Percentiles rank a stretch among this genome's conserved stretches.
These are phyloP conservation scores for Vanilla planifolia DNA, from an alignment of 106 monocot species.

Conservation along the genomic window DNA sequence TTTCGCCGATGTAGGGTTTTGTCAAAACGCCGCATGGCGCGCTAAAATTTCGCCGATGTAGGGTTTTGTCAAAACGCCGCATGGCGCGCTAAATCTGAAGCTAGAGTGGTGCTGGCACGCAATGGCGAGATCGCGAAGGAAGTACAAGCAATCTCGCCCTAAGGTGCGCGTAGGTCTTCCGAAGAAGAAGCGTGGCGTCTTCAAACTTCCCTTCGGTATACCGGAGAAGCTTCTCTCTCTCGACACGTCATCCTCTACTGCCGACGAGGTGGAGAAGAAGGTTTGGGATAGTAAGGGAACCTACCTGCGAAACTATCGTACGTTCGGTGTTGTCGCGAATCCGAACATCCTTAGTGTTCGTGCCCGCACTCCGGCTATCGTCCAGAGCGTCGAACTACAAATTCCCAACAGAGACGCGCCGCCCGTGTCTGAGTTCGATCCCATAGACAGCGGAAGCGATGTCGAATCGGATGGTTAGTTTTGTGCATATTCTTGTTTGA, in stretches of 20 bases:
- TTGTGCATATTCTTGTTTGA: not conserved
- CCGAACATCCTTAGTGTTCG: constrained; percentile 82
- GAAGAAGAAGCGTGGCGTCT: constrained; percentile 74
- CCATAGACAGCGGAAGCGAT: constrained; percentile 69
- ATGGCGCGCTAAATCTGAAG: too few species aligned
- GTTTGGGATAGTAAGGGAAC: constrained; percentile 65
- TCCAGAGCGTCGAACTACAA: constrained; percentile 58
- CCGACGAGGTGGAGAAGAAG: constrained; percentile 1
- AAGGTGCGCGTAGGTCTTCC: constrained; percentile 83
- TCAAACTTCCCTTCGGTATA: constrained; percentile 80
- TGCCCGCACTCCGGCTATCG: constrained; percentile 50
- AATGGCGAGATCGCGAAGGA: constrained; percentile 84
- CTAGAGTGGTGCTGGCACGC: not conserved
- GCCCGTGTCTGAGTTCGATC: constrained; percentile 44
- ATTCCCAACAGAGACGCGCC: constrained; percentile 20
- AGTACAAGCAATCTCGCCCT: constrained; percentile 53
- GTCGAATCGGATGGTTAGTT: constrained; percentile 74
- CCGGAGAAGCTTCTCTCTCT: constrained; percentile 43
- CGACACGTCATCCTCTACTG: constrained; percentile 3
- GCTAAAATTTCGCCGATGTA: too few species aligned
- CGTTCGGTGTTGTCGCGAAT: constrained; percentile 90
- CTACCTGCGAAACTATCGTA: constrained; percentile 63
- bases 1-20: too few species aligned
- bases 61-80: too few species aligned
- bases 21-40: too few species aligned